Evolutionary conservation across 768 basidiomycete species (phyloP).

Genomic region (Lentinula sp.): DNA sequence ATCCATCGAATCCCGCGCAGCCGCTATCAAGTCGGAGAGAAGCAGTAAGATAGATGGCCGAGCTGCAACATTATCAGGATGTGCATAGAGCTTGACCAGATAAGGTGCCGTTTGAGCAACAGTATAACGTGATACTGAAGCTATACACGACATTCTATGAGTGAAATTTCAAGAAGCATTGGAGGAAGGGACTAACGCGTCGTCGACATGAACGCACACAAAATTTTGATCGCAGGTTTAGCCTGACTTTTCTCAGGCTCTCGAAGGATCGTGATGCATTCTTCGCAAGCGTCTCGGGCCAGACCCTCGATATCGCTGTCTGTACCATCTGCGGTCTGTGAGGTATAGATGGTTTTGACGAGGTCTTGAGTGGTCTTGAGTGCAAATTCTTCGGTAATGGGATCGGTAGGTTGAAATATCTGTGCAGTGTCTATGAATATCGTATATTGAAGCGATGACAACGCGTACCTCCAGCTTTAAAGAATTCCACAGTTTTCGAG

Average conservation of each 20-base stretch:
- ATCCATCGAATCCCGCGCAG: conserved; percentile 38
- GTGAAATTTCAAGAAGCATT: not conserved
- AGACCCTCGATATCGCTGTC: conserved; percentile 48
- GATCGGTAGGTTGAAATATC: conserved; percentile 92
- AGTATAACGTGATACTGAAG: conserved; percentile 61
- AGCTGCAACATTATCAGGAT: conserved; percentile 61
- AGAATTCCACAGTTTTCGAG: conserved; percentile 82
- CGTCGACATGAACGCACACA: conserved; percentile 72
- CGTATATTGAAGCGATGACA: not conserved
- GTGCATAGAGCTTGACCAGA: conserved; percentile 69
- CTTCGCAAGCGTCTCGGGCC: conserved; percentile 69
- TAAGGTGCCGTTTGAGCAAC: conserved; percentile 67
- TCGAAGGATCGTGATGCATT: conserved; percentile 72
- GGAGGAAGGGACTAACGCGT: conserved; percentile 52
- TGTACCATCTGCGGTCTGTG: conserved; percentile 31
- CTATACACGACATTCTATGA: conserved; percentile 28
- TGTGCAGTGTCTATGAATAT: conserved; percentile 22
- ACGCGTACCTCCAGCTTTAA: conserved; percentile 77
- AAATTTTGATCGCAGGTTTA: conserved; percentile 76
- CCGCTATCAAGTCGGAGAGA: conserved; percentile 58
- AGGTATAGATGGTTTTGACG: conserved; percentile 65
- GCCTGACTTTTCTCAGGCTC: conserved; percentile 96
- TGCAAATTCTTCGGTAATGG: conserved; percentile 66
- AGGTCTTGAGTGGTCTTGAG: conserved; percentile 66
- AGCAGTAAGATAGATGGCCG: conserved; percentile 62